Evolutionary conservation across 2,329 filamentous ascomycete genomes (phyloP).

Genomic region (Paecilomyces dactylethromorphus): DNA sequence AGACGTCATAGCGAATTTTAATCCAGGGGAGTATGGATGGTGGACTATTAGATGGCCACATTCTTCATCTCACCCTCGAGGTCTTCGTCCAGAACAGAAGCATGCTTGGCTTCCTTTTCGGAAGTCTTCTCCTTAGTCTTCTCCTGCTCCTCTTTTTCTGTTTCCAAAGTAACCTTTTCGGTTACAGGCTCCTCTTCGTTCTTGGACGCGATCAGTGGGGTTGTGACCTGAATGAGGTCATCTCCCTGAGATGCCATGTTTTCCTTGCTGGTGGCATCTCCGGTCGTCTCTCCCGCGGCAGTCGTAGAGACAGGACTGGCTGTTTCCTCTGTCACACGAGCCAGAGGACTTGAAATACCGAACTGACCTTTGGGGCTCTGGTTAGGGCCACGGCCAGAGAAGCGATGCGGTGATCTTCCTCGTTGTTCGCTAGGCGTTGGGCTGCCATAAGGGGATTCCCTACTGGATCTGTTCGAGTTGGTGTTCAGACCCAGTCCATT

Average conservation of each 20-base stretch:
- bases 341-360: constrained; percentile 39
- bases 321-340: constrained; percentile 41
- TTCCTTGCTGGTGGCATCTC: constrained; percentile 22
- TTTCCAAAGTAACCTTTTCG: background rate
- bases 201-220: constrained; percentile 15
- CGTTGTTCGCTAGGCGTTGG: constrained; percentile 40
- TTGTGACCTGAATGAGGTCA: constrained; percentile 35
- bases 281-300: constrained; percentile 26
- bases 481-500: constrained; percentile 49
- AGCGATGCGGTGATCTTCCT: constrained; percentile 43
- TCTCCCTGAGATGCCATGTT: constrained; percentile 22
- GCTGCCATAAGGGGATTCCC: constrained; percentile 49
- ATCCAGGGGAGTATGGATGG: constrained; percentile 7
- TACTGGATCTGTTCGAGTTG: constrained; percentile 38
- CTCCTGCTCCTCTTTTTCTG: constrained; percentile 14
- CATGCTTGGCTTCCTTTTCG: constrained; percentile 21
- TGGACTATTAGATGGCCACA: constrained; percentile 33
- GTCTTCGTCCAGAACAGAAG: constrained; percentile 24
- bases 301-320: constrained; percentile 27
- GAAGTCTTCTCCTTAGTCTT: constrained; percentile 25
- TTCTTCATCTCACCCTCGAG: constrained; percentile 43
- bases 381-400: constrained; percentile 34
- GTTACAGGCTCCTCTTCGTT: constrained; percentile 12
- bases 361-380: constrained; percentile 39
- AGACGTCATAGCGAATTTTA: background rate